phyloP scores from a whole-genome alignment of 768 basidiomycete species.

The Tylopilus cervinicoccineus region DNA sequence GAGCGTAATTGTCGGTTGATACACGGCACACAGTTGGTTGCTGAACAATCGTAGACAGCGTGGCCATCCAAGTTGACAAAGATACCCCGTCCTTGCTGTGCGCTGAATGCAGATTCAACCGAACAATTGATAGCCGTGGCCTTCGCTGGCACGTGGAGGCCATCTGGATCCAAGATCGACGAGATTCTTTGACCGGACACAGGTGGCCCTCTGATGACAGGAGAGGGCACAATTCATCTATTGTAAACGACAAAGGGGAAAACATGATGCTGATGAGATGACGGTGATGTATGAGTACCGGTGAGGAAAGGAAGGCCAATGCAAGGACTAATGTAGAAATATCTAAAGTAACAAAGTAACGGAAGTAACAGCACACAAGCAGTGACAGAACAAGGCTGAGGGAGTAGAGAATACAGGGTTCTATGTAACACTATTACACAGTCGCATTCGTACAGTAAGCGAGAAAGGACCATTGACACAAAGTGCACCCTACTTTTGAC shows the following conservation, averaged over 20 bases:
- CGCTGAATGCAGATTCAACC: not conserved
- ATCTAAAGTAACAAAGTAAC: constrained; percentile 4
- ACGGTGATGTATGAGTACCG: not conserved
- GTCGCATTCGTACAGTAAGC: constrained; percentile 19
- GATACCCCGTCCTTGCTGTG: not conserved
- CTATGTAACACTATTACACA: constrained; percentile 16
- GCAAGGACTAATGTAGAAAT: constrained; percentile 2
- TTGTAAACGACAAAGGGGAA: not conserved
- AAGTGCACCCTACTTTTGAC: constrained; percentile 9
- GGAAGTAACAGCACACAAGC: constrained; percentile 7
- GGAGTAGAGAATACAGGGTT: constrained; percentile 15
- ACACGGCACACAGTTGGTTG: no score
- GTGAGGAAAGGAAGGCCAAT: not conserved
- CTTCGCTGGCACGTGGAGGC: constrained; percentile 10
- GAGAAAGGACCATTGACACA: constrained; percentile 5
- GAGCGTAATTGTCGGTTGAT: no score
- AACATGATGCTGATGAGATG: constrained; percentile 7
- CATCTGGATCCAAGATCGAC: not conserved
- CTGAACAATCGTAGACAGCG: not conserved
- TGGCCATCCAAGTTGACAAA: not conserved
- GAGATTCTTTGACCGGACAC: not conserved
- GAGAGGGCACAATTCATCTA: constrained; percentile 5
- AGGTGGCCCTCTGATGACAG: not conserved
- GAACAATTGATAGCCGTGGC: not conserved
- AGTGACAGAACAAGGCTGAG: constrained; percentile 4